These are phyloP conservation scores for Drosera spatulata DNA, from an alignment of 179 eudicot genomes.

Conservation along the genomic window DNA sequence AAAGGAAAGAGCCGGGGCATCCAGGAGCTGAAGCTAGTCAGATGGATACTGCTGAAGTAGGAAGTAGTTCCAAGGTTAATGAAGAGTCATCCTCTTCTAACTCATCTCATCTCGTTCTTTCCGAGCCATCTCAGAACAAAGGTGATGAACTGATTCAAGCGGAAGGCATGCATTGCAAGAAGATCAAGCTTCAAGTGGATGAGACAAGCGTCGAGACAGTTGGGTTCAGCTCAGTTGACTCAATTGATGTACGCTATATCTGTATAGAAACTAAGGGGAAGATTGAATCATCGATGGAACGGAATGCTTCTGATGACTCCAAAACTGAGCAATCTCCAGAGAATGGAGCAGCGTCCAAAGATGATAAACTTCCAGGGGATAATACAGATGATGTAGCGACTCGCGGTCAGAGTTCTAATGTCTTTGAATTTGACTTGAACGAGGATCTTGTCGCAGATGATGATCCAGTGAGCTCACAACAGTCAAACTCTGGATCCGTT, in stretches of 20 bases:
- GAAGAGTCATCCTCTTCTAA: slow-evolving; percentile 37
- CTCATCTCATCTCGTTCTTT: slow-evolving; percentile 12
- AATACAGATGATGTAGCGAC: slow-evolving; percentile 10
- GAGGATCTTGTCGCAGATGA: slow-evolving; percentile 20
- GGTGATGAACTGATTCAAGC: slow-evolving; percentile 6
- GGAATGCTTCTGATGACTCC: slow-evolving; percentile 1
- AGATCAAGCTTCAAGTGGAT: not conserved
- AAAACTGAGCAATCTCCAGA: not conserved
- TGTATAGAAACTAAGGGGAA: not conserved
- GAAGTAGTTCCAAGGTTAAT: slow-evolving; percentile 11
- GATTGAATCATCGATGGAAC: slow-evolving; percentile 6
- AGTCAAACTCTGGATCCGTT: slow-evolving; percentile 1
- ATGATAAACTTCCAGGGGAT: slow-evolving; percentile 4
- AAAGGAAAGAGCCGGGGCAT: slow-evolving; percentile 6
- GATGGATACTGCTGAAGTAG: not conserved
- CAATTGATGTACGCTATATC: slow-evolving; percentile 5
- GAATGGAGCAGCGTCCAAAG: slow-evolving; percentile 6
- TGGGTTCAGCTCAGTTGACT: slow-evolving; percentile 19
- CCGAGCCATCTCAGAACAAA: slow-evolving; percentile 7
- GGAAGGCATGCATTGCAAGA: slow-evolving; percentile 7
- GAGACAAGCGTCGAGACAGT: slow-evolving; percentile 10
- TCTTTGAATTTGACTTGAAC: slow-evolving; percentile 37
- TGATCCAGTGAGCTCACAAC: slow-evolving; percentile 8
- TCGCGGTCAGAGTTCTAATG: slow-evolving; percentile 4
- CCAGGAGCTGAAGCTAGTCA: slow-evolving; percentile 5